Percentiles rank a stretch among this genome's conserved stretches.
These are phyloP conservation scores for Adiantum capillusveneris DNA, from an alignment of 75 land plant genomes.

Conservation along the genomic window DNA sequence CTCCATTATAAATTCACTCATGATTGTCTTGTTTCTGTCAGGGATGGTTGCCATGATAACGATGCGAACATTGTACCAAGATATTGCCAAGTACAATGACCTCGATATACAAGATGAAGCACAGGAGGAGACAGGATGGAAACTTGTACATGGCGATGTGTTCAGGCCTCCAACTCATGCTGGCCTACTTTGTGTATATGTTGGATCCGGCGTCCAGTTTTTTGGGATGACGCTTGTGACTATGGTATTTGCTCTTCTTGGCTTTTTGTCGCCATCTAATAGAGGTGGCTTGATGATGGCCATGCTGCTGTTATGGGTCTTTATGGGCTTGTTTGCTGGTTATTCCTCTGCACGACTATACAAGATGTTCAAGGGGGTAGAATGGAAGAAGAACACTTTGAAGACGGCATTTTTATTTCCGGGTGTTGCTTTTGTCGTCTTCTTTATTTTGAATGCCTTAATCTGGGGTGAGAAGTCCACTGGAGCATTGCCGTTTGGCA, in stretches of 20 bases:
- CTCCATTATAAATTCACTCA: conserved; percentile 58
- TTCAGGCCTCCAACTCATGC: conserved; percentile 39
- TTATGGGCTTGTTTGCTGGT: conserved; percentile 49
- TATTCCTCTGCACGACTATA: conserved; percentile 39
- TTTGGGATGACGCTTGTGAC: conserved; percentile 50
- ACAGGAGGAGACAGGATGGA: conserved; percentile 79
- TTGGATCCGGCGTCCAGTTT: conserved; percentile 52
- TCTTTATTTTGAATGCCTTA: conserved; percentile 43
- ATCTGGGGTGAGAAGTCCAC: conserved; percentile 57
- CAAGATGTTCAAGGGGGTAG: conserved; percentile 44
- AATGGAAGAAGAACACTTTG: conserved; percentile 44
- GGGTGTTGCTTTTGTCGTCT: conserved; percentile 27
- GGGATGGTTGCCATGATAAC: conserved; percentile 86
- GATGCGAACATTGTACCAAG: conserved; percentile 72
- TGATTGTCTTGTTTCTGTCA: conserved; percentile 64
- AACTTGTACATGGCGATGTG: conserved; percentile 60
- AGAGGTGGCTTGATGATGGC: conserved; percentile 51
- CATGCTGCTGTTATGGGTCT: conserved; percentile 46
- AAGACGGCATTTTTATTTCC: conserved; percentile 46
- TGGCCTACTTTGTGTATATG: conserved; percentile 44
- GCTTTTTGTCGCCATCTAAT: conserved; percentile 45
- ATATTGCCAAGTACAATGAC: conserved; percentile 67
- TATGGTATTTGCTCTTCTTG: conserved; percentile 46
- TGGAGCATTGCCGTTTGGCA: conserved; percentile 41
- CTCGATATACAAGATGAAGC: conserved; percentile 69